Evolutionary conservation across 148 eudicot species (phyloP).

Genomic region (Silene conica): DNA sequence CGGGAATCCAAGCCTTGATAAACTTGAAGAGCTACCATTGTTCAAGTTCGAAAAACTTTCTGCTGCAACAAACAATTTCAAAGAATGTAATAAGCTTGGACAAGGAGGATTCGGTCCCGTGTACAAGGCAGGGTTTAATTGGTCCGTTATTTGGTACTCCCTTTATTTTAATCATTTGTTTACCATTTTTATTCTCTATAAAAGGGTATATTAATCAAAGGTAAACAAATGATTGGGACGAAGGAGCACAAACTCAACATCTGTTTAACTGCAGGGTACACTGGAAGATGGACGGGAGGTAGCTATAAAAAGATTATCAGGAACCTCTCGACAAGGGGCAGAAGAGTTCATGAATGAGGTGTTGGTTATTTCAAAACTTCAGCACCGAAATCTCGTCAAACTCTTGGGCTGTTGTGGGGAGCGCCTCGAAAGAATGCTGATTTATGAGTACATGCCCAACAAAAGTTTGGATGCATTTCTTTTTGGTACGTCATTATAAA

Average conservation of each 20-base stretch:
- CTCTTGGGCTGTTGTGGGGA: constrained; percentile 39
- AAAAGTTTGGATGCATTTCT: constrained; percentile 34
- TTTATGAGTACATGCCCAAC: constrained; percentile 38
- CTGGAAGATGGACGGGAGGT: constrained; percentile 29
- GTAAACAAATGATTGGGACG: too few relatives aligned
- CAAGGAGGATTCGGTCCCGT: constrained; percentile 50
- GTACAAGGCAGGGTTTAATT: constrained; percentile 25
- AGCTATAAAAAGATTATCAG: constrained; percentile 35
- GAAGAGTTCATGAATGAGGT: constrained; percentile 41
- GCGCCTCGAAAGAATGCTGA: constrained; percentile 30
- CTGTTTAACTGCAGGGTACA: constrained; percentile 24
- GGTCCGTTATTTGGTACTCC: background rate
- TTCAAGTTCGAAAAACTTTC: constrained; percentile 22
- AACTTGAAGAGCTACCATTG: constrained; percentile 26
- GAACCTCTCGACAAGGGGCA: constrained; percentile 32
- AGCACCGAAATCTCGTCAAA: constrained; percentile 41
- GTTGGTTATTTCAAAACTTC: constrained; percentile 34
- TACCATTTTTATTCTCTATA: too few relatives aligned
- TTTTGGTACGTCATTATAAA: constrained; percentile 36
- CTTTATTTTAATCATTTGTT: too few relatives aligned
- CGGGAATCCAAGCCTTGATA: background rate
- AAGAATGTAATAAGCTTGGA: constrained; percentile 30
- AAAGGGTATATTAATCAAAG: too few relatives aligned
- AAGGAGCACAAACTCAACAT: too few relatives aligned
- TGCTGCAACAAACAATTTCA: constrained; percentile 31